Percentiles rank a stretch among this genome's conserved stretches.
Conservation (phyloP, 2,329 filamentous ascomycete species). For the Exophiala phaeomuriformis region DNA sequence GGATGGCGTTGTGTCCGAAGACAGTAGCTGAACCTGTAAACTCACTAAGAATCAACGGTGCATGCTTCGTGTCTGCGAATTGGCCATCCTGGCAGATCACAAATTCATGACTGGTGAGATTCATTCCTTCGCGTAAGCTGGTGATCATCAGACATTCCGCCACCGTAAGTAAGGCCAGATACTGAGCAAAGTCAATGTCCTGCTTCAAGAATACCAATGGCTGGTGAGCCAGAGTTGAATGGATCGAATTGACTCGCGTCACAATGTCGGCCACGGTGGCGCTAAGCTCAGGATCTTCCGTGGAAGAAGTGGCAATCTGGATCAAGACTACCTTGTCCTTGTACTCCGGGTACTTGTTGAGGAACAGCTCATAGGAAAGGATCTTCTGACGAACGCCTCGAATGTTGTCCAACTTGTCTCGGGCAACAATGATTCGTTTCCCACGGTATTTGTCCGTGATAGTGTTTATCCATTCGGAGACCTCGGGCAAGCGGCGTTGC, state of each 20-base stretch:
- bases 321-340: conserved; percentile 80
- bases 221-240: conserved; percentile 85
- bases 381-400: conserved; percentile 91
- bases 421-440: conserved; percentile 84
- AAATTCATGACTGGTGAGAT: conserved; percentile 89
- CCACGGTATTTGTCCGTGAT: conserved; percentile 78
- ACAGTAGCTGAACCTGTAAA: conserved; percentile 88
- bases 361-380: conserved; percentile 82
- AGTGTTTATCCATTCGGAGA: conserved; percentile 68
- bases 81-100: conserved; percentile 86
- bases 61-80: conserved; percentile 66
- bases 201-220: conserved; percentile 91
- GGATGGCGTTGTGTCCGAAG: conserved; percentile 72
- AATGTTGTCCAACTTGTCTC: conserved; percentile 89
- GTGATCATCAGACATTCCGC: conserved; percentile 93
- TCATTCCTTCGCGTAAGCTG: conserved; percentile 94
- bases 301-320: conserved; percentile 85
- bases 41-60: conserved; percentile 84
- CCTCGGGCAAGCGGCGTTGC: conserved; percentile 64
- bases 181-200: conserved; percentile 87
- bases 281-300: conserved; percentile 79
- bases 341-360: conserved; percentile 90
- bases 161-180: conserved; percentile 81
- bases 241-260: conserved; percentile 83
- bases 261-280: conserved; percentile 89